phyloP scores from a whole-genome alignment of 2,329 filamentous ascomycete species.

The Camptophora hylomeconis region DNA sequence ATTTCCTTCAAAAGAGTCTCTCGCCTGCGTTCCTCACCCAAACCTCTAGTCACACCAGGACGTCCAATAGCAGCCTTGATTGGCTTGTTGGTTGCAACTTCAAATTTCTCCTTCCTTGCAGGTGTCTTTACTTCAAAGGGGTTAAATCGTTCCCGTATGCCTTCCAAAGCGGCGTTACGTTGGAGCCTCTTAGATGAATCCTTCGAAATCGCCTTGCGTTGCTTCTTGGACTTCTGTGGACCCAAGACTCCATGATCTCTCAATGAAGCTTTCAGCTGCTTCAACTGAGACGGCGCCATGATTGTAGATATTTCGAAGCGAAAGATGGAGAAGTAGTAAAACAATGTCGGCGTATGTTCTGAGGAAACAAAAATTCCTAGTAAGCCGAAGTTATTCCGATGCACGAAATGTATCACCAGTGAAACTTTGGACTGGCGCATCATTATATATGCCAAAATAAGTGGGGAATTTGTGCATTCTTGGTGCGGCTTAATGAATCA shows the following conservation, averaged over 20 bases:
- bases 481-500: no score
- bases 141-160: slow-evolving; percentile 92
- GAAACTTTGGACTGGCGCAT: background rate
- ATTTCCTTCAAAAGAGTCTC: slow-evolving; percentile 81
- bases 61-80: slow-evolving; percentile 49
- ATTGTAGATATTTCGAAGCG: slow-evolving; percentile 16
- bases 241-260: slow-evolving; percentile 80
- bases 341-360: slow-evolving; percentile 9
- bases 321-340: slow-evolving; percentile 4
- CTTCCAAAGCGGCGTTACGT: slow-evolving; percentile 63
- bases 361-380: no score
- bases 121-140: slow-evolving; percentile 88
- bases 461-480: background rate
- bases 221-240: slow-evolving; percentile 89
- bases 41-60: slow-evolving; percentile 71
- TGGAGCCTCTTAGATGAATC: slow-evolving; percentile 63
- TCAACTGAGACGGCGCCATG: slow-evolving; percentile 95
- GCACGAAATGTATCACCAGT: no score
- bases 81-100: slow-evolving; percentile 58
- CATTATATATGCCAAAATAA: background rate
- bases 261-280: slow-evolving; percentile 84
- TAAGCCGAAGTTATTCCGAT: no score
- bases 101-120: slow-evolving; percentile 67
- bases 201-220: slow-evolving; percentile 62
- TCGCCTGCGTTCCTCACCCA: slow-evolving; percentile 72